A percentile compares a stretch with the other conserved stretches of the same genome.
phyloP scores from a whole-genome alignment of 306 rosid species.

The Gastrolobium villosum region DNA sequence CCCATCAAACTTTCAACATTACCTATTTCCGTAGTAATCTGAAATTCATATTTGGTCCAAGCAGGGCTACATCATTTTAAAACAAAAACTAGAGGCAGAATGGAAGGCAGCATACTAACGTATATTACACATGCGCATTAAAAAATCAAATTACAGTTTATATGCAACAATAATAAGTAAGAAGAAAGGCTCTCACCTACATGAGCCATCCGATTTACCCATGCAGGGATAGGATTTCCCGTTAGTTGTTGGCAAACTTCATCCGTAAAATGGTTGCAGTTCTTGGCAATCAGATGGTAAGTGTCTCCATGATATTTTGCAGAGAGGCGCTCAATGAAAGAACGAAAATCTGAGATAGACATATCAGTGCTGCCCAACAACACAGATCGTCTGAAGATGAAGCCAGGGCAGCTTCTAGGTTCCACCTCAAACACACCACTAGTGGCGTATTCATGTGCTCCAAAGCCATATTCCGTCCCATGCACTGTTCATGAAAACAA shows the following conservation, averaged over 20 bases:
- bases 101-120: conserved; percentile 22
- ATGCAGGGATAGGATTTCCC: conserved; percentile 91
- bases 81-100: conserved; percentile 13
- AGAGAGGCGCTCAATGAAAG: conserved; percentile 84
- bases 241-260: conserved; percentile 88
- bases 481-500: conserved; percentile 69
- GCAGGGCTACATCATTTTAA: conserved; percentile 21
- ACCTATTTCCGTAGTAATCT: conserved; percentile 11
- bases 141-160: conserved; percentile 37
- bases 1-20: conserved; percentile 30
- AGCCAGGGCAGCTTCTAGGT: conserved; percentile 96
- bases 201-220: conserved; percentile 96
- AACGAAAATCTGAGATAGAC: conserved; percentile 75
- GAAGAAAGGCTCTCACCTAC: conserved; percentile 71
- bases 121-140: neutral
- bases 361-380: conserved; percentile 86
- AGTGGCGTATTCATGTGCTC: conserved; percentile 89
- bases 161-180: conserved; percentile 14
- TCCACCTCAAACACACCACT: conserved; percentile 98
- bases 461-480: conserved; percentile 89
- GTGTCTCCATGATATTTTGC: conserved; percentile 90
- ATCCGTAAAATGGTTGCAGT: conserved; percentile 94
- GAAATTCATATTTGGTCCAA: conserved; percentile 37
- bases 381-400: conserved; percentile 84
- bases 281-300: conserved; percentile 92